phyloP scores from a whole-genome alignment of 139 green algal species.

The Chlamydomonas applanata region DNA sequence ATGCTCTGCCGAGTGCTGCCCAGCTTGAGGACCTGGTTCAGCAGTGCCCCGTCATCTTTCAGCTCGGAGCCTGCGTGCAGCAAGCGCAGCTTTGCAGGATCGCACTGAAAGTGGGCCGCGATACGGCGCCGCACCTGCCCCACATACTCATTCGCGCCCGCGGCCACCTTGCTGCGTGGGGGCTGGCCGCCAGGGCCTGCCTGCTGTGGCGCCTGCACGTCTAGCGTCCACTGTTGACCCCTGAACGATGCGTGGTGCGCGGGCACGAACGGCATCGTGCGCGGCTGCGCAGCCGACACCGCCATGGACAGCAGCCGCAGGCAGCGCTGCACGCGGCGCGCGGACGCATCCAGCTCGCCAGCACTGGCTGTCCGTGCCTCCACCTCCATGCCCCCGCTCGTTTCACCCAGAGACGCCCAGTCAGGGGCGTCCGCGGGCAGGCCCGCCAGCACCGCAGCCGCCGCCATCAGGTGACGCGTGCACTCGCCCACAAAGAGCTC shows the following conservation, averaged over 20 bases:
- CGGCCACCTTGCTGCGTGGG: slow-evolving; percentile 8
- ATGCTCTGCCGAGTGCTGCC: background rate
- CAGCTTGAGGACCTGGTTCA: background rate
- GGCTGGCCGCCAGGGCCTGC: background rate
- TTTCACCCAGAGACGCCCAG: slow-evolving; percentile 7
- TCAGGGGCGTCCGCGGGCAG: background rate
- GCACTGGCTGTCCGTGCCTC: no score
- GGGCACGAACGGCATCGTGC: slow-evolving; percentile 45
- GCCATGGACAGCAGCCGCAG: slow-evolving; percentile 23
- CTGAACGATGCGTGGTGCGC: slow-evolving; percentile 47
- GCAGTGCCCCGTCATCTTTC: background rate
- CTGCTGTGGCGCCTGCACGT: slow-evolving; percentile 23
- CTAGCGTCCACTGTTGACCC: slow-evolving; percentile 32
- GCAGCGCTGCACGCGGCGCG: slow-evolving; percentile 27
- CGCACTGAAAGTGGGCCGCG: slow-evolving; percentile 20
- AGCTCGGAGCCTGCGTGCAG: slow-evolving; percentile 27
- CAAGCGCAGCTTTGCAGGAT: slow-evolving; percentile 23
- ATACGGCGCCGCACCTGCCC: slow-evolving; percentile 49
- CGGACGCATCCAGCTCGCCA: background rate
- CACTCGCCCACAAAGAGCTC: no score
- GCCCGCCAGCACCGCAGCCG: slow-evolving; percentile 10
- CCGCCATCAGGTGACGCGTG: slow-evolving; percentile 13
- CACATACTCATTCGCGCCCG: slow-evolving; percentile 56
- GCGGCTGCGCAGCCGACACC: slow-evolving; percentile 18
- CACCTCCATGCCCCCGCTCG: background rate